Evolutionary conservation across 2,329 filamentous ascomycete species (phyloP).

Genomic region (Emergomyces orientalis): DNA sequence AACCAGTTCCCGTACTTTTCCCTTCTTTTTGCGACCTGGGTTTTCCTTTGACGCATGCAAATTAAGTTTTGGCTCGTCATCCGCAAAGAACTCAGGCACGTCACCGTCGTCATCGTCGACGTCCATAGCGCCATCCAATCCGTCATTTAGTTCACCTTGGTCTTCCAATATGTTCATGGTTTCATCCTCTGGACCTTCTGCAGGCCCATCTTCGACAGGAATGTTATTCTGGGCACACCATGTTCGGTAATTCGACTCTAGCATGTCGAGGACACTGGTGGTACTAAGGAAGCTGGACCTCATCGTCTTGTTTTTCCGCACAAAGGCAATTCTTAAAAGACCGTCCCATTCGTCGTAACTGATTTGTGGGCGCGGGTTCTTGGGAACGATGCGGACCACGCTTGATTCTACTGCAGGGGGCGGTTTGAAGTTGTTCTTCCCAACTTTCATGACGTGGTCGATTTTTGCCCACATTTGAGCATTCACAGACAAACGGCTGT

Average conservation of each 20-base stretch:
- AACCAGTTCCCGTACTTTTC: conserved; percentile 72
- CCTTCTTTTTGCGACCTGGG: conserved; percentile 61
- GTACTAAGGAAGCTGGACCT: conserved; percentile 72
- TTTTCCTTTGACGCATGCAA: conserved; percentile 40
- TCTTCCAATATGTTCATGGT: conserved; percentile 29
- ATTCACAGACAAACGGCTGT: conserved; percentile 84
- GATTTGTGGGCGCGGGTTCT: conserved; percentile 74
- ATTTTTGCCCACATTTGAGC: conserved; percentile 83
- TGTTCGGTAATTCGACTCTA: conserved; percentile 80
- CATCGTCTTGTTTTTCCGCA: conserved; percentile 84
- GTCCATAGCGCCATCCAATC: conserved; percentile 44
- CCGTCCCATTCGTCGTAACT: conserved; percentile 95
- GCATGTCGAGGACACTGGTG: conserved; percentile 67
- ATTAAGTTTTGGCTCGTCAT: conserved; percentile 40
- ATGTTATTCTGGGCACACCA: conserved; percentile 85
- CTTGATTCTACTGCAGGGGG: conserved; percentile 87
- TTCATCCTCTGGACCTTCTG: conserved; percentile 26
- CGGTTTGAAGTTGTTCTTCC: conserved; percentile 92
- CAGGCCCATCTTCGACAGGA: conserved; percentile 58
- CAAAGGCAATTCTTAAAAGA: conserved; percentile 70
- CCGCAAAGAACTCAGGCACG: conserved; percentile 75
- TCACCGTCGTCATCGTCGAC: conserved; percentile 51
- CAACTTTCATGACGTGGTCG: conserved; percentile 75
- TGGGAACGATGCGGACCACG: conserved; percentile 82
- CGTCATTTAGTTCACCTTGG: conserved; percentile 34